Base-by-base conservation (phyloP, 23 red algal genomes). In the Chondrus crispus region DNA sequence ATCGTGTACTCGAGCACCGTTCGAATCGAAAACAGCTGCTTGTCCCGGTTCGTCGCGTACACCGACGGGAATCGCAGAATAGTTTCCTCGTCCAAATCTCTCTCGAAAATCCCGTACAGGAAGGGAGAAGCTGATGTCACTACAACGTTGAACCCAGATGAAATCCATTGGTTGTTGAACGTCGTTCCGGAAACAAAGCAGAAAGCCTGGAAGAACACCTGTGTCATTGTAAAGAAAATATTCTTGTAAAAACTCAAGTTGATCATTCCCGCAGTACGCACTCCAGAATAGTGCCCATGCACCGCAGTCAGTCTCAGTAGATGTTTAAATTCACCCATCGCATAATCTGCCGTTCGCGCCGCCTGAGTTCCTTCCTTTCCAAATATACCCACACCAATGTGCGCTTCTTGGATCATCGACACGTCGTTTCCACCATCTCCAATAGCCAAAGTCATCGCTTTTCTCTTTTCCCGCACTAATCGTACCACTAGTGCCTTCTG, bases 351-450 rank as follows among this genome's bases (percentile, higher is more conserved):
- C 40, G 96, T 78, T 52, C 92, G 88, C 14, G 93, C 91, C 2
- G 96, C 96, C 63, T 98, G 91, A 29, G 89, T 94, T 19, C 96
- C 96, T 85, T 98, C 96, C 49, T 98, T 94, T 57, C 96, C 96
- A 41, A 86, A 95, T 10, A 98, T 92, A 37, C 96, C 96, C 24
- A 94, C 88, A 14, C 96, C 96, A 37, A 98, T 64, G 38, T 98
- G 88, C 29, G 96, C 96, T 81, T 98, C 96, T 42, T 98, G 96
- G 46, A 98, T 98, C 96, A 98, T 98, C 10, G 84, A 89, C 30
- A 98, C 96, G 73, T 98, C 96, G 46, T 98, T 98, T 50, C 87
- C 96, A 84, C 96, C 96, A 80, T 98, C 96, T 13, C 96, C 96
- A 69, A 98, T 95, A 20, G 96, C 91, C 30, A 94, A 85, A 40